phyloP scores from a whole-genome alignment of 306 rosid species.

The Citrullus colocynthis region DNA sequence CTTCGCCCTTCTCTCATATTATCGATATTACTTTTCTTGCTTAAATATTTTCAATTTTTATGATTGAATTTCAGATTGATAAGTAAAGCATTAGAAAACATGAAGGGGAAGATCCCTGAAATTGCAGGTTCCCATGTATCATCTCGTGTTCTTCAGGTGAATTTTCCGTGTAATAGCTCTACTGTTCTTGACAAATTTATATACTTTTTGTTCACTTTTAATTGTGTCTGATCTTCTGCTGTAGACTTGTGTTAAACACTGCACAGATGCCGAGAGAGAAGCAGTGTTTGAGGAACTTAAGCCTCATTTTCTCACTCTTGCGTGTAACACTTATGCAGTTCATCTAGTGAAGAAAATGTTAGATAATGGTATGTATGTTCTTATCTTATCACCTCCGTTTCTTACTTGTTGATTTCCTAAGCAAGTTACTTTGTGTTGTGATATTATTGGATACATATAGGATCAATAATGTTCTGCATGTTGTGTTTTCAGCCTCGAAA shows the following conservation, averaged over 20 bases:
- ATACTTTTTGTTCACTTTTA: not conserved
- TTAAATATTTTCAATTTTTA: not conserved
- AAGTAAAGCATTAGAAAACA: conserved; percentile 64
- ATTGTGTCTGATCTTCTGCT: conserved; percentile 7
- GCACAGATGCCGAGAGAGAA: conserved; percentile 70
- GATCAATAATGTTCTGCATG: not conserved
- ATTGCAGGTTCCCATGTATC: conserved; percentile 83
- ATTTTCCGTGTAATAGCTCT: not conserved
- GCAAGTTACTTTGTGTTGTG: not conserved
- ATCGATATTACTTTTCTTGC: not conserved
- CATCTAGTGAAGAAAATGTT: conserved; percentile 89
- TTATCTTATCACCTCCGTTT: not conserved
- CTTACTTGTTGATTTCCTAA: not conserved
- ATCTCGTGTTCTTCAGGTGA: conserved; percentile 92
- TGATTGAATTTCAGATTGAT: conserved; percentile 40
- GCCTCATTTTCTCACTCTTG: conserved; percentile 69
- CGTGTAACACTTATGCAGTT: conserved; percentile 66
- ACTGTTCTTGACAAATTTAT: not conserved
- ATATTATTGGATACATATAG: no score
- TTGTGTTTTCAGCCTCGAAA: conserved; percentile 56
- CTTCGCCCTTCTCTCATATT: not conserved
- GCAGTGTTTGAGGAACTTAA: conserved; percentile 73
- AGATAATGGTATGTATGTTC: conserved; percentile 46
- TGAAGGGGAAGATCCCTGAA: conserved; percentile 95
- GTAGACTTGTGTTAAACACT: conserved; percentile 81